phyloP scores from a whole-genome alignment of 2,329 filamentous ascomycete species.

The Alternaria sp. region DNA sequence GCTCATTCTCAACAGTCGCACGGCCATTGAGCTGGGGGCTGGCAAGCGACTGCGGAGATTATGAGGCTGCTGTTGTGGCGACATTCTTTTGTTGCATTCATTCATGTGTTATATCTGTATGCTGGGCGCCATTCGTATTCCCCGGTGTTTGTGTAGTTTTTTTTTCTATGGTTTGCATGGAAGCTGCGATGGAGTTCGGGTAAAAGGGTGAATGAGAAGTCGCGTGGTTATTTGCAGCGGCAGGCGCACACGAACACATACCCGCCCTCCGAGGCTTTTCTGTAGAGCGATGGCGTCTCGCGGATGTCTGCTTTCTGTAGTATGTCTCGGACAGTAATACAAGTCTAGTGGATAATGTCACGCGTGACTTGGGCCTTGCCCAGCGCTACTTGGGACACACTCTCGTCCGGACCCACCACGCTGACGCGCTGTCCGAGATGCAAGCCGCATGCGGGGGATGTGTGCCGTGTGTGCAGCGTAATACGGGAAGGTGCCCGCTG shows the following conservation, averaged over 20 bases:
- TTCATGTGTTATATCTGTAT: slow-evolving; percentile 29
- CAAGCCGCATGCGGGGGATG: slow-evolving; percentile 14
- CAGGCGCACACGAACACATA: slow-evolving; percentile 6
- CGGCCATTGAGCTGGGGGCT: slow-evolving; percentile 50
- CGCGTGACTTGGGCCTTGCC: neutral
- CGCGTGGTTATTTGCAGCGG: slow-evolving; percentile 10
- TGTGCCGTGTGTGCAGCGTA: slow-evolving; percentile 10
- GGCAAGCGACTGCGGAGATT: slow-evolving; percentile 46
- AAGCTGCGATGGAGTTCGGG: slow-evolving; percentile 8
- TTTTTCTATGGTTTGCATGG: neutral
- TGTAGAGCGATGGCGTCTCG: neutral
- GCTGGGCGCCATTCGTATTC: slow-evolving; percentile 16
- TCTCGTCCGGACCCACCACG: neutral
- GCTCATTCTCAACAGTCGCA: slow-evolving; percentile 45
- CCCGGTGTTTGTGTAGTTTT: slow-evolving; percentile 24
- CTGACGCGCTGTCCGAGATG: neutral
- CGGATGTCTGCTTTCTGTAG: neutral
- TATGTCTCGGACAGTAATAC: neutral
- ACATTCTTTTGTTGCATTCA: slow-evolving; percentile 28
- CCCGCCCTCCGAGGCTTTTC: neutral
- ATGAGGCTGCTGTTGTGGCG: slow-evolving; percentile 17
- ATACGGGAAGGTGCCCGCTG: neutral
- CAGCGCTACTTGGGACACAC: too few relatives aligned
- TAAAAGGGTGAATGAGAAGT: slow-evolving; percentile 13
- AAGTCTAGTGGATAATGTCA: neutral